These are phyloP conservation scores for Geotrichum reessii DNA, from an alignment of 1,139 yeast genomes.

Conservation along the genomic window DNA sequence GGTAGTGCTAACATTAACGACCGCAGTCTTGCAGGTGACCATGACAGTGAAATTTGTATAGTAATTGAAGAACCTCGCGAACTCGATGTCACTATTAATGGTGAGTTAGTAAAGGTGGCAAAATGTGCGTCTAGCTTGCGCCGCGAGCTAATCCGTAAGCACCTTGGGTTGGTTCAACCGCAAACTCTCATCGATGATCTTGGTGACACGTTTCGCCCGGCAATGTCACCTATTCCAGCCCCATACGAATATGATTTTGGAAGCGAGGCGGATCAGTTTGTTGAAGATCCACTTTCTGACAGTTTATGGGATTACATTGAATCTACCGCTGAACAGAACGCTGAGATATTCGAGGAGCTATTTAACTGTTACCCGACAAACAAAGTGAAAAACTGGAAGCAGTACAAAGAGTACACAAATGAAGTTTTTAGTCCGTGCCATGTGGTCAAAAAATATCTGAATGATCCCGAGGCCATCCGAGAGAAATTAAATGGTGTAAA, in stretches of 20 bases:
- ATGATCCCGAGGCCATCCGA: slow-evolving; percentile 16
- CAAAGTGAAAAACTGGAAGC: slow-evolving; percentile 18
- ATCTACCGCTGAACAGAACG: slow-evolving; percentile 14
- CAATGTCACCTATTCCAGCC: slow-evolving; percentile 18
- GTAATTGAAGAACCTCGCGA: slow-evolving; percentile 19
- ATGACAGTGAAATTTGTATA: slow-evolving; percentile 23
- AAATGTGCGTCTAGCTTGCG: slow-evolving; percentile 20
- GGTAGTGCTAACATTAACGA: slow-evolving; percentile 25
- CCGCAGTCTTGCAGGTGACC: slow-evolving; percentile 22
- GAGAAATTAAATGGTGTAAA: slow-evolving; percentile 17
- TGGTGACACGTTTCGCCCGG: slow-evolving; percentile 15
- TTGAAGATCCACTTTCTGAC: slow-evolving; percentile 21
- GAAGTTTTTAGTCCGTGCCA: slow-evolving; percentile 20
- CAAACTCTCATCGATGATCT: slow-evolving; percentile 13
- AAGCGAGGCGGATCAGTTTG: slow-evolving; percentile 19
- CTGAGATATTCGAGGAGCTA: slow-evolving; percentile 21
- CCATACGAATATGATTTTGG: slow-evolving; percentile 21
- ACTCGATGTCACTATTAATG: slow-evolving; percentile 13
- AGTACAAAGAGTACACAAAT: slow-evolving; percentile 13
- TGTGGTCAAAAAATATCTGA: slow-evolving; percentile 15
- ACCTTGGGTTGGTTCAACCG: slow-evolving; percentile 20
- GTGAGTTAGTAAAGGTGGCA: slow-evolving; percentile 16
- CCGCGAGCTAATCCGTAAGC: slow-evolving; percentile 21
- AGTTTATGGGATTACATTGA: slow-evolving; percentile 19
- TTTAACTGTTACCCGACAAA: slow-evolving; percentile 22